A percentile compares a stretch with the other conserved stretches of the same genome.
Evolutionary conservation across 2,329 filamentous ascomycete genomes (phyloP).

Genomic region (Fusarium virguliforme): DNA sequence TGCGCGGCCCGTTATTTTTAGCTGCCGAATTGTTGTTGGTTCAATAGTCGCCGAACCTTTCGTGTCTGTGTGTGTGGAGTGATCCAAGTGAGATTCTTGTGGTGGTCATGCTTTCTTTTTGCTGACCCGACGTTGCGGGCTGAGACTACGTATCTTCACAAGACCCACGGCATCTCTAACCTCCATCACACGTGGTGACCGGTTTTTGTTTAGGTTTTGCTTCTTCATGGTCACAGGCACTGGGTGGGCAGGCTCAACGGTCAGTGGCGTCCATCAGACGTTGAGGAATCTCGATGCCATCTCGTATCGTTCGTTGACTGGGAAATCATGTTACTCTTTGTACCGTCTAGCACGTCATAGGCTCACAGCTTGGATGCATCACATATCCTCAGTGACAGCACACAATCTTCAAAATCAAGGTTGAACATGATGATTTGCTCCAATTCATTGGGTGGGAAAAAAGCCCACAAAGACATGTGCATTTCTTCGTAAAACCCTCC

Average conservation of each 20-base stretch:
- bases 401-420: not conserved
- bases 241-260: constrained; percentile 1
- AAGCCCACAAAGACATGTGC: not conserved
- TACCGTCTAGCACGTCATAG: constrained; percentile 33
- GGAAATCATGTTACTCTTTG: not conserved
- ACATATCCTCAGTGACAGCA: constrained; percentile 6
- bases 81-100: constrained; percentile 5
- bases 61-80: constrained; percentile 3
- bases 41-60: not conserved
- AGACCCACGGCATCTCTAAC: not conserved
- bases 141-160: not conserved
- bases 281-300: constrained; percentile 26
- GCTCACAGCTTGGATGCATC: not conserved
- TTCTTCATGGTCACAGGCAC: not conserved
- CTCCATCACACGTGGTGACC: not conserved
- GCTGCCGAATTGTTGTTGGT: not conserved
- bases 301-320: constrained; percentile 10
- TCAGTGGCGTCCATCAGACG: constrained; percentile 1
- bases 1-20: constrained; percentile 10
- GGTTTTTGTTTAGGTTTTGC: not conserved
- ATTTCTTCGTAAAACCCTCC: constrained; percentile 13
- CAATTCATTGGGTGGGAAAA: constrained; percentile 37
- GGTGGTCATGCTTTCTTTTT: constrained; percentile 8
- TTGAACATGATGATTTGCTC: constrained; percentile 35
- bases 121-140: not conserved